Conservation (phyloP, 2,329 filamentous ascomycete species). For the Diaporthe velutina region DNA sequence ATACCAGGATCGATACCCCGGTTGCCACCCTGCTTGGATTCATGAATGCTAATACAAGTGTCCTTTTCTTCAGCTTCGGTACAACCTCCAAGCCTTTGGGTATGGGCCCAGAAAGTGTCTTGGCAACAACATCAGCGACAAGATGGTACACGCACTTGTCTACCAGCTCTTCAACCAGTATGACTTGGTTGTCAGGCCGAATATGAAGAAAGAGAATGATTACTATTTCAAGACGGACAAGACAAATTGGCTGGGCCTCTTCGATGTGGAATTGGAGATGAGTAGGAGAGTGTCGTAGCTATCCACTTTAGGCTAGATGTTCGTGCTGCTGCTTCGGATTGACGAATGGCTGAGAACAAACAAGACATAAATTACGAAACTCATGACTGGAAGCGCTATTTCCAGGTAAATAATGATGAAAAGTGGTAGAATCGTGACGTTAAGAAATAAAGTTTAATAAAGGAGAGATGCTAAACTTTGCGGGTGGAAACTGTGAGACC, state of each 20-base stretch:
- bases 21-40: too few relatives aligned
- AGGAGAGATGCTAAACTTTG: too few relatives aligned
- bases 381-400: too few relatives aligned
- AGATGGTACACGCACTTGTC: constrained; percentile 12
- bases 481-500: too few relatives aligned
- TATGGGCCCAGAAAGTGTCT: constrained; percentile 2
- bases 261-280: constrained; percentile 9
- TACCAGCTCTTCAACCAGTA: not conserved
- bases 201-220: constrained; percentile 23
- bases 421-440: too few relatives aligned
- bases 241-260: constrained; percentile 4
- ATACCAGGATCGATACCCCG: too few relatives aligned
- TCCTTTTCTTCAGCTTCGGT: not conserved
- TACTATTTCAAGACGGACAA: constrained; percentile 21
- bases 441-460: too few relatives aligned
- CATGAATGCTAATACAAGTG: not conserved
- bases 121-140: constrained; percentile 11
- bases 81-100: constrained; percentile 11
- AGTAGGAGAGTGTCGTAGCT: not conserved
- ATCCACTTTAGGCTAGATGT: not conserved
- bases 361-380: too few relatives aligned
- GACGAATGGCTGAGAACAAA: not conserved
- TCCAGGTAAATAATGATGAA: too few relatives aligned
- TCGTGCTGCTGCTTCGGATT: not conserved
- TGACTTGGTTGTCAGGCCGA: not conserved